These are phyloP conservation scores for Neoboletus brunneissimus DNA, from an alignment of 768 basidiomycete species.

Conservation along the genomic window DNA sequence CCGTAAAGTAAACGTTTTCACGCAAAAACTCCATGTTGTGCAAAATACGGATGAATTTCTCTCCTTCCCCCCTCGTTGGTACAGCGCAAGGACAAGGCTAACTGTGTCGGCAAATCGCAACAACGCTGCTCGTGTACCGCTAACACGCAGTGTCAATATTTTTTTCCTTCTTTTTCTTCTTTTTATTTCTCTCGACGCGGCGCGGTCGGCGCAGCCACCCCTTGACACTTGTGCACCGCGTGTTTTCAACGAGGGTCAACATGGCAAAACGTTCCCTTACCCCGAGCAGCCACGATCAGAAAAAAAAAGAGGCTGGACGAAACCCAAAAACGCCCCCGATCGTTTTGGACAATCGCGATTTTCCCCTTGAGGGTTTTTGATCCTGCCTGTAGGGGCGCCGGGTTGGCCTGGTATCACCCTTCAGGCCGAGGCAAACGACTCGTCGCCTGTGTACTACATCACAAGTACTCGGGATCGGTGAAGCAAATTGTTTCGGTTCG, in stretches of 20 bases:
- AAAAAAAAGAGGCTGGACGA: not conserved
- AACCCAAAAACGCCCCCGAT: slow-evolving; percentile 4
- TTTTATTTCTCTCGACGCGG: not conserved
- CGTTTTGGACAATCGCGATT: not conserved
- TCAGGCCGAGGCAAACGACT: not conserved
- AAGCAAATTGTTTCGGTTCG: not conserved
- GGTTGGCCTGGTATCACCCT: not conserved
- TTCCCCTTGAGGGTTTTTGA: too few relatives aligned
- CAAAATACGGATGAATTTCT: not conserved
- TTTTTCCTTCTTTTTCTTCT: not conserved
- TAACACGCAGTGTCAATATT: not conserved
- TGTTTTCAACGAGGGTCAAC: slow-evolving; percentile 27
- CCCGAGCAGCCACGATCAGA: slow-evolving; percentile 3
- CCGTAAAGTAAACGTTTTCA: not conserved
- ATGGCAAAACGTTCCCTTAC: not conserved
- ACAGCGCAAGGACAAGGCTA: not conserved
- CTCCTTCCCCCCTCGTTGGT: not conserved
- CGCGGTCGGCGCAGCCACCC: slow-evolving; percentile 9
- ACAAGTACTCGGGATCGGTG: not conserved
- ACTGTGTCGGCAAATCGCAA: not conserved
- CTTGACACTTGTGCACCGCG: slow-evolving; percentile 7
- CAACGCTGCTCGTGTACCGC: not conserved
- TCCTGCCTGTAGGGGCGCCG: too few relatives aligned
- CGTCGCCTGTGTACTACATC: too few relatives aligned
- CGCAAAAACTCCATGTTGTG: not conserved